Percentiles rank a stretch among this genome's conserved stretches.
Conservation (phyloP, 371 early-diverging fungal genomes). For the Gilbertella persicaria region DNA sequence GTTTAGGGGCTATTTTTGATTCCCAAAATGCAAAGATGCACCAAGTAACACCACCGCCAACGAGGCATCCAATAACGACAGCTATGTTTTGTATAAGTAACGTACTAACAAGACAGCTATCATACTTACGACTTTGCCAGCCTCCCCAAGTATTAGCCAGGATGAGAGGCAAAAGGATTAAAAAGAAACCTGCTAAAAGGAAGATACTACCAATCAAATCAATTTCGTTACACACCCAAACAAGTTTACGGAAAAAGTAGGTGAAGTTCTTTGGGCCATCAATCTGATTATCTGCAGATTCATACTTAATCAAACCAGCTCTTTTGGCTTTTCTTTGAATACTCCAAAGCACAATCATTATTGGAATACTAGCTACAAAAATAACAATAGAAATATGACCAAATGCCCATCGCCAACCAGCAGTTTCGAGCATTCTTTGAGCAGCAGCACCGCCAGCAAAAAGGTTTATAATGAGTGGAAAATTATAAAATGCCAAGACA, state of each 20-base stretch:
- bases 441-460: slow-evolving; percentile 32
- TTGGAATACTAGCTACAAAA: slow-evolving; percentile 30
- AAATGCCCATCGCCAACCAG: slow-evolving; percentile 27
- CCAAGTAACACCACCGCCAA: slow-evolving; percentile 26
- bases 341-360: slow-evolving; percentile 32
- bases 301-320: slow-evolving; percentile 1
- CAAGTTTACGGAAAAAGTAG: slow-evolving; percentile 1
- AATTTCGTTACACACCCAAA: slow-evolving; percentile 38
- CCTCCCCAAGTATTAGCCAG: slow-evolving; percentile 40
- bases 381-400: slow-evolving; percentile 26
- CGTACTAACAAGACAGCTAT: not conserved
- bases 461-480: slow-evolving; percentile 38
- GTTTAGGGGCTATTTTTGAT: slow-evolving; percentile 29
- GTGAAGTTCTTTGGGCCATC: not conserved
- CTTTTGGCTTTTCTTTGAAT: slow-evolving; percentile 24
- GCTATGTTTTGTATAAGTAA: not conserved
- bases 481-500: slow-evolving; percentile 36
- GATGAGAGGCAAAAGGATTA: slow-evolving; percentile 45
- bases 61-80: slow-evolving; percentile 31
- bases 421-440: slow-evolving; percentile 9
- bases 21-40: slow-evolving; percentile 40
- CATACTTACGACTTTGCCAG: slow-evolving; percentile 30
- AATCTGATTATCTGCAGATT: not conserved
- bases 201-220: slow-evolving; percentile 46
- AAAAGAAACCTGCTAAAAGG: slow-evolving; percentile 34